phyloP scores from a whole-genome alignment of 2,329 filamentous ascomycete genomes.

The Pezicula neosporulosa region DNA sequence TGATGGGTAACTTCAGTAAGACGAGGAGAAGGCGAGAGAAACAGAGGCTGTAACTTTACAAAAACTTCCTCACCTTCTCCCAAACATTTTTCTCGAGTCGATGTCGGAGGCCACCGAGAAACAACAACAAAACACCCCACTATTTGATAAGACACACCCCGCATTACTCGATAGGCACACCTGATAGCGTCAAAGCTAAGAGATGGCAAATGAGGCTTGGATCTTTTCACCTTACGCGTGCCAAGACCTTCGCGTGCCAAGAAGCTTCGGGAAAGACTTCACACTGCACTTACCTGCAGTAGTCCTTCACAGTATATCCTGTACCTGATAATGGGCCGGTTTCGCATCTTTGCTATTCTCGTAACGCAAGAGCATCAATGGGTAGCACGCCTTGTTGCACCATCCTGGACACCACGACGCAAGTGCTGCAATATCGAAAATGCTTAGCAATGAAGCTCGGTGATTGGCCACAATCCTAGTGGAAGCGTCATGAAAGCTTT shows the following conservation, averaged over 20 bases:
- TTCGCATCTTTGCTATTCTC: no score
- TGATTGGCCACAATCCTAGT: conserved; percentile 15
- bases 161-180: conserved; percentile 1
- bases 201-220: neutral
- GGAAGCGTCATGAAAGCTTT: conserved; percentile 11
- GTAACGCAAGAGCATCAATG: no score
- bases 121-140: neutral
- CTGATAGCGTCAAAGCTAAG: neutral
- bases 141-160: neutral
- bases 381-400: neutral
- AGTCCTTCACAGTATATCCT: no score
- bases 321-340: no score
- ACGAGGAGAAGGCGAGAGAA: neutral
- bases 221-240: neutral
- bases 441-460: conserved; percentile 4
- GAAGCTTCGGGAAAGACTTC: neutral
- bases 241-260: neutral
- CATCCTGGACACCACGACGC: neutral
- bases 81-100: neutral
- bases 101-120: neutral
- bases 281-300: neutral
- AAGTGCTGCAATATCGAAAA: neutral
- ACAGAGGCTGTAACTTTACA: neutral
- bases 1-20: no score
- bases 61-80: no score